Percentiles rank a stretch among this genome's conserved stretches.
These are phyloP conservation scores for Tuber indicum DNA, from an alignment of 495 filamentous ascomycete species.

Conservation along the genomic window DNA sequence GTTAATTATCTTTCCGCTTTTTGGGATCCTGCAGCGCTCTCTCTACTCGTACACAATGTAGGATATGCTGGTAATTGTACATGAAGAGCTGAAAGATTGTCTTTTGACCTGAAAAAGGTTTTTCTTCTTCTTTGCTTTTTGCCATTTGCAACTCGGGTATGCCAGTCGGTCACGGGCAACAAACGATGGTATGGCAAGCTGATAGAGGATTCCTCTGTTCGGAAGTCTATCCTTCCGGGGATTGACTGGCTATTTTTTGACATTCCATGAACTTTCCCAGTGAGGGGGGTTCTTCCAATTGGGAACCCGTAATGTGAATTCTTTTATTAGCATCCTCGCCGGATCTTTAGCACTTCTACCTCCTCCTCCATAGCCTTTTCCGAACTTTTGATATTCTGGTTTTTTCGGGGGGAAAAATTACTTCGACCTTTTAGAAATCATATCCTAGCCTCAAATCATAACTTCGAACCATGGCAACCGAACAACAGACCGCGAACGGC, in stretches of 20 bases:
- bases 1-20: background rate
- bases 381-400: background rate
- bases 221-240: background rate
- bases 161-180: background rate
- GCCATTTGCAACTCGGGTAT: background rate
- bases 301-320: background rate
- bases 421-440: background rate
- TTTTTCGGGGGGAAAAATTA: background rate
- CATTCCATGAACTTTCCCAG: background rate
- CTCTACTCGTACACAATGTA: background rate
- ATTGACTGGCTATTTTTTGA: background rate
- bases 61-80: background rate
- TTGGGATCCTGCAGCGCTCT: background rate
- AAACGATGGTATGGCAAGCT: background rate
- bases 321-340: slow-evolving; percentile 3
- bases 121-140: background rate
- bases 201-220: background rate
- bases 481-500: background rate
- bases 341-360: background rate
- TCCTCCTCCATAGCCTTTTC: background rate
- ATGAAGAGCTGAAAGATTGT: background rate
- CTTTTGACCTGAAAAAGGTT: background rate
- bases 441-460: background rate
- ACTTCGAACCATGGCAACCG: background rate
- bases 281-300: background rate